These are phyloP conservation scores for Cladophialophora bantiana DNA, from an alignment of 2,329 filamentous ascomycete genomes.

Conservation along the genomic window DNA sequence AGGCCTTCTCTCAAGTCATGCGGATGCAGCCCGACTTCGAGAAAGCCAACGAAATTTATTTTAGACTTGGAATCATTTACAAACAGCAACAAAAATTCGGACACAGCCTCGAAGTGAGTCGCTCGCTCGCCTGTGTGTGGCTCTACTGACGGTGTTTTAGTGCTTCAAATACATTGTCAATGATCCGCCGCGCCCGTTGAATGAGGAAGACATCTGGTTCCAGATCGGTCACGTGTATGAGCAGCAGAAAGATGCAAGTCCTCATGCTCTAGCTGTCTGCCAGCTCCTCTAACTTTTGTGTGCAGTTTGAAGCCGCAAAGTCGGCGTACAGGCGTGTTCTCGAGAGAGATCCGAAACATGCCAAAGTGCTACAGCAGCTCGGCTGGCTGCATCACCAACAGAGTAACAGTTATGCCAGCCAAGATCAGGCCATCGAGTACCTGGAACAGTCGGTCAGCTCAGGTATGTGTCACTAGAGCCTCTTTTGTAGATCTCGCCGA, in stretches of 20 bases:
- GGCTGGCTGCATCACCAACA: constrained; percentile 98
- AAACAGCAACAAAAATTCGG: constrained; percentile 96
- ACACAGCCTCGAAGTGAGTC: constrained; percentile 83
- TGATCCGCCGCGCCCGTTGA: constrained; percentile 88
- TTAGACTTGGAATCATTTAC: constrained; percentile 98
- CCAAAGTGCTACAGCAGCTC: constrained; percentile 96
- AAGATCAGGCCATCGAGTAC: constrained; percentile 96
- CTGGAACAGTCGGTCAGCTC: constrained; percentile 94
- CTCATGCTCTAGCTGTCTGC: background rate
- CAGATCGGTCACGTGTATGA: constrained; percentile 99
- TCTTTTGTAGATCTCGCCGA: background rate
- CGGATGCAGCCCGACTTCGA: constrained; percentile 97
- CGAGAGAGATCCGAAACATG: constrained; percentile 92
- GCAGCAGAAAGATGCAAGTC: constrained; percentile 96
- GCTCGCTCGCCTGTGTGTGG: constrained; percentile 3
- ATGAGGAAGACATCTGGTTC: constrained; percentile 99
- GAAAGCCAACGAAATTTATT: constrained; percentile 99
- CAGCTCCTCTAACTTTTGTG: constrained; percentile 44
- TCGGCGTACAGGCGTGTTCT: constrained; percentile 90
- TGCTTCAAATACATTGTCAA: constrained; percentile 98
- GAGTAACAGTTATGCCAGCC: constrained; percentile 86
- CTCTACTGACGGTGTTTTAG: constrained; percentile 54
- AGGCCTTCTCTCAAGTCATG: constrained; percentile 98
- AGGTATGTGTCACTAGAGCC: constrained; percentile 63
- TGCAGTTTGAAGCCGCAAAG: constrained; percentile 90